Percentiles rank a stretch among this genome's conserved stretches.
Conservation (phyloP, 148 eudicot genomes). For the Cornus controversa region DNA sequence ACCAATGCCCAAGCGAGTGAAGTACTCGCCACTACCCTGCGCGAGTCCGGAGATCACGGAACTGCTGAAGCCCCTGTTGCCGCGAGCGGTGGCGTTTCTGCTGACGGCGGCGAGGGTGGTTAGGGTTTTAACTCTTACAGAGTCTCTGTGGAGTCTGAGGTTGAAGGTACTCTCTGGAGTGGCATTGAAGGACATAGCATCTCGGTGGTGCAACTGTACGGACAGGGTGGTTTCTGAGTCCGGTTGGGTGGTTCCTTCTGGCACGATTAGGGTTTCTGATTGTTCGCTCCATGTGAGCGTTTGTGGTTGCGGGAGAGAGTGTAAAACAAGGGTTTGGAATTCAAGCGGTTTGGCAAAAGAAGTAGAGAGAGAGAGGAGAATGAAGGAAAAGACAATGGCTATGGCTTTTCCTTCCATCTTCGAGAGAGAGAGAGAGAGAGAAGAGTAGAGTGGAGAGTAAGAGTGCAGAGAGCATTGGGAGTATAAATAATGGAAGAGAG, state of each 20-base stretch:
- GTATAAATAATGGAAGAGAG: constrained; percentile 20
- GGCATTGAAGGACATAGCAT: constrained; percentile 35
- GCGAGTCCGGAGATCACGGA: constrained; percentile 77
- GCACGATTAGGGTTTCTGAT: neutral
- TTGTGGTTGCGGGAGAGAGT: constrained; percentile 45
- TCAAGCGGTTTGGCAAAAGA: constrained; percentile 25
- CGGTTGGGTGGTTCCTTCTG: neutral
- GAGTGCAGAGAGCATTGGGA: constrained; percentile 18
- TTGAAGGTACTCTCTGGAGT: constrained; percentile 52
- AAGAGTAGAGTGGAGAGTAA: constrained; percentile 2
- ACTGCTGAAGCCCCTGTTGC: constrained; percentile 55
- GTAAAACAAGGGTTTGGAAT: constrained; percentile 39
- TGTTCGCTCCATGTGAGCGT: constrained; percentile 12
- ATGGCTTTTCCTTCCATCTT: constrained; percentile 21
- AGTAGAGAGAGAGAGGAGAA: constrained; percentile 21
- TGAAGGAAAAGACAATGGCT: constrained; percentile 1
- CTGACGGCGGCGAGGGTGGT: constrained; percentile 13
- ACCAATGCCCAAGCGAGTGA: constrained; percentile 90
- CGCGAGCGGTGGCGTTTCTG: neutral
- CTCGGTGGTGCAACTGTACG: constrained; percentile 54
- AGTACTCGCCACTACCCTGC: constrained; percentile 96
- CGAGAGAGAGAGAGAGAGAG: constrained; percentile 7
- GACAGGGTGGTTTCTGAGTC: constrained; percentile 20
- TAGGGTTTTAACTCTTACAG: constrained; percentile 38
- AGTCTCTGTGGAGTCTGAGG: constrained; percentile 59